Conservation (phyloP, 495 filamentous ascomycete genomes). For the Cercophora sp. region DNA sequence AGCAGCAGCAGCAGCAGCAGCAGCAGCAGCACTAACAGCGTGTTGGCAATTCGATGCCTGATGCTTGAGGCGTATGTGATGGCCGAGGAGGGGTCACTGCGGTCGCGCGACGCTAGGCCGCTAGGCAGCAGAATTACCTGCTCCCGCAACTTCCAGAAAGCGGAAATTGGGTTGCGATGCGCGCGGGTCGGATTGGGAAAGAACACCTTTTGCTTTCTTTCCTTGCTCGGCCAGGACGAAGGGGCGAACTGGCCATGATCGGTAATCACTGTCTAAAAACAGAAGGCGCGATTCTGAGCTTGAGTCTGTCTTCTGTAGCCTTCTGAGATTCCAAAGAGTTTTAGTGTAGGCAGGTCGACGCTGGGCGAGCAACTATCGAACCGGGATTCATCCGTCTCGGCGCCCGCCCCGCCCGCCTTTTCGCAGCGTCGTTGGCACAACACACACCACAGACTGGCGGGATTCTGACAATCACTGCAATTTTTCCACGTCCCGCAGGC, state of each 20-base stretch:
- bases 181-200: not conserved
- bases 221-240: too few species aligned
- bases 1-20: too few species aligned
- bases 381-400: too few species aligned
- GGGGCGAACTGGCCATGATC: not conserved
- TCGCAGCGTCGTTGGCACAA: not conserved
- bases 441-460: slow-evolving; percentile 11
- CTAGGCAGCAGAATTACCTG: slow-evolving; percentile 4
- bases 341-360: too few species aligned
- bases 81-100: too few species aligned
- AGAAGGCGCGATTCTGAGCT: not conserved
- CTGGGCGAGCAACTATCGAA: too few species aligned
- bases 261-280: slow-evolving; percentile 1
- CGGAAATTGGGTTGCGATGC: slow-evolving; percentile 6
- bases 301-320: not conserved
- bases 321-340: too few species aligned
- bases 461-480: not conserved
- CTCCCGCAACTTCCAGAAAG: not conserved
- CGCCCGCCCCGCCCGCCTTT: not conserved
- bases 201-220: not conserved
- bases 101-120: too few species aligned
- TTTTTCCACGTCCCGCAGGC: not conserved
- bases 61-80: not conserved
- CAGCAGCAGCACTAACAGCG: too few species aligned
- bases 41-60: not conserved